Base-by-base conservation (phyloP, 2,329 filamentous ascomycete species). In the Clonostachys rosea region DNA sequence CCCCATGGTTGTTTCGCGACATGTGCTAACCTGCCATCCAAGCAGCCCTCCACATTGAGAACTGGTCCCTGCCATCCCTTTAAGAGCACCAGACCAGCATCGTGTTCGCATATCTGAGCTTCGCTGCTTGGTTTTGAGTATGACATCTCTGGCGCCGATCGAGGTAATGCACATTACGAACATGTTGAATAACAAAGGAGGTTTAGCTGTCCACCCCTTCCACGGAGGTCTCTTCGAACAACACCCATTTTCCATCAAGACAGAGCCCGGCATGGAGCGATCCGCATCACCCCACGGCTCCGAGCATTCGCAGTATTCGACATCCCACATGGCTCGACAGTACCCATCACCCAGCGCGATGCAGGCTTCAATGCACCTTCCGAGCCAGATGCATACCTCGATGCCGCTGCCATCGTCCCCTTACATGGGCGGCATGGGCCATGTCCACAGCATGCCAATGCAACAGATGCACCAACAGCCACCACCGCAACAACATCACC, bases 211-310 rank as follows among this genome's bases (percentile, higher is more conserved):
- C 56, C 56, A 66, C 54, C 65, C 67, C 50, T 64, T 64, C 47
- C 58, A 59, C 40, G 61, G 57, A 48, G 54, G 54, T 52, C 58
- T 63, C 42, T 50, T 60, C 49, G 61, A 67, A 48, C 63, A 63
- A 37, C 54, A 57, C 44, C 56, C 52, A 34, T 57, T 59, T 42
- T 41, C 46, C 40, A 56, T 66, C 49, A 69, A 68, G 51, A 54
- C 58, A 42, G 66, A 69, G 44, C 57, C 64, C 43, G 59, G 55
- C 14, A 71, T 81, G 58, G 78, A 82, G 47, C 74, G 78, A 49
- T 73, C 76, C 43, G 74, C 71, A 54, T 82, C 79, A 7, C 78
- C 79, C 10, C 79, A 83, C 62, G 77, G 77, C 47, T 82, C 79
- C 13, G 79, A 82, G 54, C 74, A 78, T 59, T 81, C 78, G 6